Conservation (phyloP, 306 rosid species). For the Corylus americana region DNA sequence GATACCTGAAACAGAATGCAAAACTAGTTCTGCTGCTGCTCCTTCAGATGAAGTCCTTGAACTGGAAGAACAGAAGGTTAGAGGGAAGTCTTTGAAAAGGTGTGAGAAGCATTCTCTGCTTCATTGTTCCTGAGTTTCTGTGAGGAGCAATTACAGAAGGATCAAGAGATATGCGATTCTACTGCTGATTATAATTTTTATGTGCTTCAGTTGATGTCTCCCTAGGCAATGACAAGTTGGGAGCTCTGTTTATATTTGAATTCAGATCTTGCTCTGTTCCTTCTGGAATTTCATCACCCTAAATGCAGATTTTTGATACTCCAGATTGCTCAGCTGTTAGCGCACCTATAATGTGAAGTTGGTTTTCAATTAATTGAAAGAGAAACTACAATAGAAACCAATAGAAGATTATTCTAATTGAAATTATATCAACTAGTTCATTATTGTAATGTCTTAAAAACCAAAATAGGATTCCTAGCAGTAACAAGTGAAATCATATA, state of each 20-base stretch:
- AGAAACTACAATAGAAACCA: not conserved
- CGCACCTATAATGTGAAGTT: not conserved
- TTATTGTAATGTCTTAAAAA: not conserved
- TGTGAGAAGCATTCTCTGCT: slow-evolving; percentile 17
- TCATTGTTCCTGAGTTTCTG: slow-evolving; percentile 20
- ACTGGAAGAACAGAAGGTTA: slow-evolving; percentile 23
- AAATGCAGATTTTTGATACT: slow-evolving; percentile 21
- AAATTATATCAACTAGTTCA: not conserved
- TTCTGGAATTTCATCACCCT: slow-evolving; percentile 15
- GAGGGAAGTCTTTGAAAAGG: slow-evolving; percentile 13
- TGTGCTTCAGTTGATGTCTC: slow-evolving; percentile 28
- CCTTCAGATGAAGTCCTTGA: slow-evolving; percentile 12
- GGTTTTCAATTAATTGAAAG: not conserved
- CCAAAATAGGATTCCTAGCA: not conserved
- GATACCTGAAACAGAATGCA: no score
- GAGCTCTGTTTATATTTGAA: slow-evolving; percentile 9
- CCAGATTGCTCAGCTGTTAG: slow-evolving; percentile 22
- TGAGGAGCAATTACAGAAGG: slow-evolving; percentile 53
- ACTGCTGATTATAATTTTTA: slow-evolving; percentile 33
- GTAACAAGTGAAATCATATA: not conserved
- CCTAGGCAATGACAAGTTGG: slow-evolving; percentile 15
- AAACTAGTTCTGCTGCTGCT: no score
- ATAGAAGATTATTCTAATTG: not conserved
- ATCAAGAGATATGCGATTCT: slow-evolving; percentile 50
- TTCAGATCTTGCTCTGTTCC: slow-evolving; percentile 20